Conservation (phyloP, 2,329 filamentous ascomycete genomes). For the Hymenoscyphus salicellus region DNA sequence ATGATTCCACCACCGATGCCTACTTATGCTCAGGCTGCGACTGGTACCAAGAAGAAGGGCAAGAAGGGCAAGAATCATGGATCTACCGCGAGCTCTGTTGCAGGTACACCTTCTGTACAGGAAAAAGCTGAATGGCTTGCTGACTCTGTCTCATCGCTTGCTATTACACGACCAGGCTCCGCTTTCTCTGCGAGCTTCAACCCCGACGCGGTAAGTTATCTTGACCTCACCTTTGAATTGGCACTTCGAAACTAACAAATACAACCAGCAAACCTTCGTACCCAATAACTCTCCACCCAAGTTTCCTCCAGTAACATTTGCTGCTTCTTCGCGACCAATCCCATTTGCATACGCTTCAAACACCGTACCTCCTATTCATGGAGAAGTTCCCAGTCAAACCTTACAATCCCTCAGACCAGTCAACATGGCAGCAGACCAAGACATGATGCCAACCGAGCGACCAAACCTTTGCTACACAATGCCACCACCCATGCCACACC, state of each 20-base stretch:
- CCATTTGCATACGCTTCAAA: background rate
- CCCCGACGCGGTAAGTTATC: slow-evolving; percentile 2
- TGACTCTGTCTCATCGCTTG: background rate
- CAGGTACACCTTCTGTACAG: no score
- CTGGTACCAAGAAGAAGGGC: background rate
- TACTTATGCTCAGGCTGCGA: background rate
- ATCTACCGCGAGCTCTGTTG: background rate
- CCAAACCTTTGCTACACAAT: background rate
- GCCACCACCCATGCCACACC: background rate
- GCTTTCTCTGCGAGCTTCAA: background rate
- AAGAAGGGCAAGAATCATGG: background rate
- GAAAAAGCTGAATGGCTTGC: no score
- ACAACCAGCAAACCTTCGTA: background rate
- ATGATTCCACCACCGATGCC: background rate
- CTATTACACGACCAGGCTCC: background rate
- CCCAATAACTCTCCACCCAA: background rate
- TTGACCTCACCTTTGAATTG: background rate
- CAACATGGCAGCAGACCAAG: background rate
- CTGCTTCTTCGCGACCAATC: background rate
- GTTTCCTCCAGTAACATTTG: background rate
- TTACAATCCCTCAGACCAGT: no score
- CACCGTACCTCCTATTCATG: background rate
- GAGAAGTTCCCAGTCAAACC: no score
- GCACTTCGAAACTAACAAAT: background rate
- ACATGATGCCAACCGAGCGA: background rate